Base-by-base conservation (phyloP, 2,329 filamentous ascomycete species). In the Cladophialophora carrionii region DNA sequence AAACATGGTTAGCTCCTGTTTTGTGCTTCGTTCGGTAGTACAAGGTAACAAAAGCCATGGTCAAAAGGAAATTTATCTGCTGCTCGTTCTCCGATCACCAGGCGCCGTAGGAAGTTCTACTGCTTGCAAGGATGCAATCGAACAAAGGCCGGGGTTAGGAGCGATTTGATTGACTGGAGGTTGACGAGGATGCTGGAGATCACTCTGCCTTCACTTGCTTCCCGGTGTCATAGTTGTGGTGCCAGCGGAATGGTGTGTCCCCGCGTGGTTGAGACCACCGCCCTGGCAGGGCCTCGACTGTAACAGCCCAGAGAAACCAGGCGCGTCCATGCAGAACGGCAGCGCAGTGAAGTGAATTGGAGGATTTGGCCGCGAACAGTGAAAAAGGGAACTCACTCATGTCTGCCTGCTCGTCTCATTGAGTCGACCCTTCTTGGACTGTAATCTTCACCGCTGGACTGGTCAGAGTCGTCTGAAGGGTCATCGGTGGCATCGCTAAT, bases 401-500 rank as follows among this genome's bases (percentile, higher is more conserved):
- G 62, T 67, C 65, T 70, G 62, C 68, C 68, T 62, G 64, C 62
- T 60, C 70, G 57, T 20, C 70, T 62, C 57, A 70, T 68, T 34
- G 69, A 63, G 59, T 72, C 70, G 29, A 62, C 10, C 67, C 41
- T 66, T 51, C 68, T 57, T 49, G 63, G 66, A 43, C 70, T 66
- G 46, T 67, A 69, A 55, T 72, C 69, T 66, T 66, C 67, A 65
- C 67, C 70, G 59, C 67, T 70, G 29, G 64, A 65, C 32, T 57
- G 49, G 56, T 67, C 68, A 56, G 70, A 72, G 17, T 69, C 70
- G 29, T 70, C 68, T 29, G 70, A 68, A 48, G 63, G 56, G 53
- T 70, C 70, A n/a, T 70, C 68, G 37, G 69, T 68, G 32, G 63
- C 68, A 67, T 72, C 70, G 58, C 70, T 72, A 62, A 72, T 64